Evolutionary conservation across 129 eudicot genomes (phyloP).

Genomic region (Glebionis coronaria): DNA sequence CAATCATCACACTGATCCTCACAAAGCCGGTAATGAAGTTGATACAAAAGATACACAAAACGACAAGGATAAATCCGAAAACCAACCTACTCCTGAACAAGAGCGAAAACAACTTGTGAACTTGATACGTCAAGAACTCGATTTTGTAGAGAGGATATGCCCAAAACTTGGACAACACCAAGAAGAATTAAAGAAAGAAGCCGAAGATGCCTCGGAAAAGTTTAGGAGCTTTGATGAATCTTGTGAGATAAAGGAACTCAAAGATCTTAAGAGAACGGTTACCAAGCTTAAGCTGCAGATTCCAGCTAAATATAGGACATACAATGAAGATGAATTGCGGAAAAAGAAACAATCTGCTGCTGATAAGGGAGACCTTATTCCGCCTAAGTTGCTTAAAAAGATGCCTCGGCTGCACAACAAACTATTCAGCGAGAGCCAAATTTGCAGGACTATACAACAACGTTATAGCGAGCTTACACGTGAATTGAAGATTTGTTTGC

Average conservation of each 20-base stretch:
- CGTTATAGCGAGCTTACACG: slow-evolving; percentile 12
- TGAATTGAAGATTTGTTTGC: slow-evolving; percentile 32
- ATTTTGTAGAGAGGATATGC: neutral
- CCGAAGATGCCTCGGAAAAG: neutral
- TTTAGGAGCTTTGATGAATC: slow-evolving; percentile 5
- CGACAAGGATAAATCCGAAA: neutral
- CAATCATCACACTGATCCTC: too few species aligned
- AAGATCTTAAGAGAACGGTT: slow-evolving; percentile 27
- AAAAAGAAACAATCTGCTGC: neutral
- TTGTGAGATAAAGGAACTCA: neutral
- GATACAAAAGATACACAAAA: neutral
- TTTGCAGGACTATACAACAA: slow-evolving; percentile 20
- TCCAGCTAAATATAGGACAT: slow-evolving; percentile 26
- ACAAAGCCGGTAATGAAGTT: neutral
- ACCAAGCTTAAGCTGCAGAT: slow-evolving; percentile 40
- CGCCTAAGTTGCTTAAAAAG: neutral
- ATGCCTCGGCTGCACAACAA: slow-evolving; percentile 25
- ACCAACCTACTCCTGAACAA: neutral
- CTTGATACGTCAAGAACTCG: slow-evolving; percentile 19
- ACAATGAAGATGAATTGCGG: neutral
- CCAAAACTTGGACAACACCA: slow-evolving; percentile 19
- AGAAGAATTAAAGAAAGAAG: slow-evolving; percentile 13
- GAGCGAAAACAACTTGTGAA: slow-evolving; percentile 8
- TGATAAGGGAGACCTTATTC: neutral
- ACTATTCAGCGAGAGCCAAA: slow-evolving; percentile 14